Percentiles rank a stretch among this genome's conserved stretches.
Conservation (phyloP, 495 filamentous ascomycete genomes). For the Annulohypoxylon maeteangense region DNA sequence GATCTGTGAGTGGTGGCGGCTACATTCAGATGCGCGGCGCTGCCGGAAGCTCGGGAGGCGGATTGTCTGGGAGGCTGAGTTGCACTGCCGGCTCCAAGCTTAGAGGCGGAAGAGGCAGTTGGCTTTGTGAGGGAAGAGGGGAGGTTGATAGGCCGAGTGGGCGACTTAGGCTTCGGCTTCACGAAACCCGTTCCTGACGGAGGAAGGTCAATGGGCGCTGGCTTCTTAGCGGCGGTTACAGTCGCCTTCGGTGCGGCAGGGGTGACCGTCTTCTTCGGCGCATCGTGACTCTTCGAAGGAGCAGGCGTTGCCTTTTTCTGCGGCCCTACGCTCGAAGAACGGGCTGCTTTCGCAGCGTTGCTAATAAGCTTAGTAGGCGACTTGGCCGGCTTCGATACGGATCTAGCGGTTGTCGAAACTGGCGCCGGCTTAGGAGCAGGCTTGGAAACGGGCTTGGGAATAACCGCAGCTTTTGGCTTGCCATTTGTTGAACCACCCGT, state of each 20-base stretch:
- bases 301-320: conserved; percentile 44
- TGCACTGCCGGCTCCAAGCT: conserved; percentile 50
- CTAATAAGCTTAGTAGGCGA: conserved; percentile 52
- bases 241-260: conserved; percentile 20
- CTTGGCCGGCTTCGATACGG: conserved; percentile 51
- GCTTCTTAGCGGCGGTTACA: conserved; percentile 47
- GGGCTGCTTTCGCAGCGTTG: conserved; percentile 41
- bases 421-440: conserved; percentile 47
- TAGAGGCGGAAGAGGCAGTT: conserved; percentile 70
- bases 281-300: conserved; percentile 43
- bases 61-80: conserved; percentile 51
- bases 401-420: conserved; percentile 49
- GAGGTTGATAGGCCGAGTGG: conserved; percentile 70
- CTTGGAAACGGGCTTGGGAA: conserved; percentile 44
- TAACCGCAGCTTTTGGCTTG: conserved; percentile 26
- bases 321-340: conserved; percentile 43
- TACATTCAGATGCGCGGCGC: conserved; percentile 34
- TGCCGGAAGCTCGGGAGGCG: conserved; percentile 51
- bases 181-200: conserved; percentile 55
- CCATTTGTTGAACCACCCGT: conserved; percentile 27
- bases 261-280: conserved; percentile 43
- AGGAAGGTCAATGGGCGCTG: conserved; percentile 48
- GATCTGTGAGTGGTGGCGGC: conserved; percentile 48
- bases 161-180: conserved; percentile 72
- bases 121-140: conserved; percentile 70